These are phyloP conservation scores for Hapsidospora chrysogenum DNA, from an alignment of 495 filamentous ascomycete genomes.

Conservation along the genomic window DNA sequence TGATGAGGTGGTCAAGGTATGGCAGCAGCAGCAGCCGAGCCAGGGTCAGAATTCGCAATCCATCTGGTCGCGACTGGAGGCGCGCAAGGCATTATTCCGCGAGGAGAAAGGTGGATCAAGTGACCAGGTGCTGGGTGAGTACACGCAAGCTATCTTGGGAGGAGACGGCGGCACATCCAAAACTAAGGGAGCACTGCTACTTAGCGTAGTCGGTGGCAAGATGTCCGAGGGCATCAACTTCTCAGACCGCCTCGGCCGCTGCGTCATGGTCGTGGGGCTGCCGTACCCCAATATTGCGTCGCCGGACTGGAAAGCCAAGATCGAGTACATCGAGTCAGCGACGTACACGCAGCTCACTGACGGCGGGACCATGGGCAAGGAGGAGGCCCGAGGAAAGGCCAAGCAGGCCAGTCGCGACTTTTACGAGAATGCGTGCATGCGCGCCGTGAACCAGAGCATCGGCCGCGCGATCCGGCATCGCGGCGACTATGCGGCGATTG, in stretches of 20 bases:
- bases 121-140: constrained; percentile 56
- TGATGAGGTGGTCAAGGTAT: constrained; percentile 48
- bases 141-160: constrained; percentile 47
- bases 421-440: constrained; percentile 92
- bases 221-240: constrained; percentile 98
- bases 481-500: constrained; percentile 76
- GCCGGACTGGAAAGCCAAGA: constrained; percentile 81
- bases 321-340: constrained; percentile 68
- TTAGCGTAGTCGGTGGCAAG: constrained; percentile 92
- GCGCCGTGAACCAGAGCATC: constrained; percentile 92
- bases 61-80: constrained; percentile 36
- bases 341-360: constrained; percentile 26
- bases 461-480: constrained; percentile 82
- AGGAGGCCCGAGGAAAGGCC: constrained; percentile 23
- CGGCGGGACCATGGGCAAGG: constrained; percentile 13
- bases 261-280: constrained; percentile 75
- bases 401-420: constrained; percentile 64
- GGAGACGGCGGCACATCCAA: background rate
- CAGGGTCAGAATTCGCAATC: constrained; percentile 11
- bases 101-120: constrained; percentile 42
- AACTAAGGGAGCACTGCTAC: constrained; percentile 49
- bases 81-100: constrained; percentile 48
- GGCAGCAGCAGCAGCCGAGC: constrained; percentile 37
- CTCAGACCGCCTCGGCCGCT: constrained; percentile 76
- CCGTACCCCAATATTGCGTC: constrained; percentile 87